These are phyloP conservation scores for Barnettozyma sucrosica DNA, from an alignment of 805 yeast genomes.

Conservation along the genomic window DNA sequence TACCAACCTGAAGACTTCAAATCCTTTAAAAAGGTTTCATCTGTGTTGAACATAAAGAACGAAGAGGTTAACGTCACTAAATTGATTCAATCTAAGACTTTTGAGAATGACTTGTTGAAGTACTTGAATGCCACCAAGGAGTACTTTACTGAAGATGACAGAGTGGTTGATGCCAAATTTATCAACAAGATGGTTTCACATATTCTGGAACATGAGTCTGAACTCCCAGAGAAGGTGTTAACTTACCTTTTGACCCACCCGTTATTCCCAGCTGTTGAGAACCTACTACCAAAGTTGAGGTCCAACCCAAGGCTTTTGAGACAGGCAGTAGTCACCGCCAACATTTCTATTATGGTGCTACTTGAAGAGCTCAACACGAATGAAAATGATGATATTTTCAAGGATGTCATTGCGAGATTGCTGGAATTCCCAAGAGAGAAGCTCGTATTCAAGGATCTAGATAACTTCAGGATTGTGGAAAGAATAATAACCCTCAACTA, in stretches of 20 bases:
- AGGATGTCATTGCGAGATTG: conserved; percentile 62
- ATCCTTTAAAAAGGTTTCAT: conserved; percentile 20
- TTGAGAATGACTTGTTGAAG: conserved; percentile 29
- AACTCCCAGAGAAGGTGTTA: conserved; percentile 42
- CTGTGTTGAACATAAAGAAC: conserved; percentile 23
- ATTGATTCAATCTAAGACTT: conserved; percentile 25
- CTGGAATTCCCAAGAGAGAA: conserved; percentile 48
- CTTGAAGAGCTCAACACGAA: conserved; percentile 51
- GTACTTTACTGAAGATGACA: conserved; percentile 61
- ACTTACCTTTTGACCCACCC: conserved; percentile 84
- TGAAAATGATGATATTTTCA: conserved; percentile 57
- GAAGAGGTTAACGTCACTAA: conserved; percentile 13
- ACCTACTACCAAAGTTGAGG: conserved; percentile 47
- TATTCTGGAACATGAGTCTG: conserved; percentile 29
- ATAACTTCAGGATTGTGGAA: conserved; percentile 36
- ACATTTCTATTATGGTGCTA: conserved; percentile 58
- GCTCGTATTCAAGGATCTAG: conserved; percentile 20
- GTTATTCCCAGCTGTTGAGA: conserved; percentile 63
- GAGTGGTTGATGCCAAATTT: conserved; percentile 55
- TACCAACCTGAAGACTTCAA: conserved; percentile 15
- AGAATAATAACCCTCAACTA: conserved; percentile 41
- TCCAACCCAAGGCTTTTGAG: conserved; percentile 60
- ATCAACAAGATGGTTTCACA: conserved; percentile 40
- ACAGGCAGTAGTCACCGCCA: conserved; percentile 78
- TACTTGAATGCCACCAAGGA: conserved; percentile 33